phyloP scores from a whole-genome alignment of 179 eudicot genomes.

The Corrigiola litoralis region DNA sequence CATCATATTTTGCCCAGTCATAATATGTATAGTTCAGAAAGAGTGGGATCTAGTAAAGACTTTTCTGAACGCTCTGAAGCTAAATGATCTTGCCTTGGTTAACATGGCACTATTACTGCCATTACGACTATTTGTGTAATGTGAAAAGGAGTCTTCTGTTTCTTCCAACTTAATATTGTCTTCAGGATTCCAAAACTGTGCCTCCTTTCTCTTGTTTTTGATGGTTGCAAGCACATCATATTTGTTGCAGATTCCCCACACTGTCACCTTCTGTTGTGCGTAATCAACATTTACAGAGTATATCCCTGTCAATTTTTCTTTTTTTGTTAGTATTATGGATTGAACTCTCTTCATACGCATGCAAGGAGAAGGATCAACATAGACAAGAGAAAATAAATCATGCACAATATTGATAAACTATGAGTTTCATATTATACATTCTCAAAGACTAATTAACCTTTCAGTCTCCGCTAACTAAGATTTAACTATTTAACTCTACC shows the following conservation, averaged over 20 bases:
- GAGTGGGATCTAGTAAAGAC: constrained; percentile 42
- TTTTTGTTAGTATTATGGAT: neutral
- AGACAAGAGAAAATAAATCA: no score
- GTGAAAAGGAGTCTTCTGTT: constrained; percentile 4
- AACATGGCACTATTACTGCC: constrained; percentile 21
- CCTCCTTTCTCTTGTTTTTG: constrained; percentile 72
- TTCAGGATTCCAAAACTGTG: constrained; percentile 68
- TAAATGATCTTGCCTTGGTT: constrained; percentile 44
- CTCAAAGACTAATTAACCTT: no score
- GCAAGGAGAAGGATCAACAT: no score
- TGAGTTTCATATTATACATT: no score
- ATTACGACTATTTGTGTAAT: neutral
- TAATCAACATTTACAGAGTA: constrained; percentile 75
- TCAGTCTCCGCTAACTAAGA: no score
- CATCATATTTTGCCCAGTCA: neutral
- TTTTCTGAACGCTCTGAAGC: constrained; percentile 57
- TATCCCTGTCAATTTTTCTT: constrained; percentile 46
- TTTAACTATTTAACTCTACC: no score
- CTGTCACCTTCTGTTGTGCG: constrained; percentile 76
- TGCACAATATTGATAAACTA: no score
- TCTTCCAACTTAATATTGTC: constrained; percentile 33
- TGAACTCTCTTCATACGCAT: no score
- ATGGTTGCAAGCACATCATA: constrained; percentile 56
- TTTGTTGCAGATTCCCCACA: constrained; percentile 97
- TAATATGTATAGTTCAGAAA: neutral